phyloP scores from a whole-genome alignment of 306 rosid genomes.

The Macrotyloma uniflorum region DNA sequence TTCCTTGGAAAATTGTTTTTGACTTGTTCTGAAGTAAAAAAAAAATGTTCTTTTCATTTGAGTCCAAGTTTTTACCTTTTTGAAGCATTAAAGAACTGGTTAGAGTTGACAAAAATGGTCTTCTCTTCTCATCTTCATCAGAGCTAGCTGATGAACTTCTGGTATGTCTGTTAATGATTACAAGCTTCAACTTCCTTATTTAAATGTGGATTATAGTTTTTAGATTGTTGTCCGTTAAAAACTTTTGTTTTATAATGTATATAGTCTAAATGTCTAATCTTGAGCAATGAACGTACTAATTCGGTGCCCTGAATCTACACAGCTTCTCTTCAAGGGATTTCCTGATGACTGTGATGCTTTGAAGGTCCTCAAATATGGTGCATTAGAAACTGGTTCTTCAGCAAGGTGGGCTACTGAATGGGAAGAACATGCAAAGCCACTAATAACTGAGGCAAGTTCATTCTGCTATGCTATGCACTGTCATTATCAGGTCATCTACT shows the following conservation, averaged over 20 bases:
- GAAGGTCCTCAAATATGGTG: slow-evolving; percentile 64
- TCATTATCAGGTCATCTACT: not conserved
- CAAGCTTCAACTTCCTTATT: not conserved
- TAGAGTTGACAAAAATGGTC: slow-evolving; percentile 77
- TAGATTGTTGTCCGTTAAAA: slow-evolving; percentile 3
- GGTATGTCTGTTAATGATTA: slow-evolving; percentile 54
- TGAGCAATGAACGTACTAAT: slow-evolving; percentile 28
- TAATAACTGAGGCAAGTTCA: slow-evolving; percentile 73
- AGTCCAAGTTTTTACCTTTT: slow-evolving; percentile 25
- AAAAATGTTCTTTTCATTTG: slow-evolving; percentile 22
- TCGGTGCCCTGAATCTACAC: slow-evolving; percentile 35
- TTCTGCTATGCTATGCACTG: slow-evolving; percentile 23
- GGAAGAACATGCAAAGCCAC: slow-evolving; percentile 89
- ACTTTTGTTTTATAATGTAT: not conserved
- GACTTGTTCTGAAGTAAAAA: slow-evolving; percentile 14
- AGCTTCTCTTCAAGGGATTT: slow-evolving; percentile 92
- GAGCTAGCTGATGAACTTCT: slow-evolving; percentile 94
- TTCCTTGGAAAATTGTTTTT: slow-evolving; percentile 12
- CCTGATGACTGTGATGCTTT: slow-evolving; percentile 71
- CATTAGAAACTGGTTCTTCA: slow-evolving; percentile 69
- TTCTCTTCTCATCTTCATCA: slow-evolving; percentile 87
- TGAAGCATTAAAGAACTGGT: slow-evolving; percentile 89
- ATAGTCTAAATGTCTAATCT: not conserved
- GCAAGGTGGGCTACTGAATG: slow-evolving; percentile 83
- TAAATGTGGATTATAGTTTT: not conserved